These are phyloP conservation scores for Salix exigua DNA, from an alignment of 345 rosid genomes.

Conservation along the genomic window DNA sequence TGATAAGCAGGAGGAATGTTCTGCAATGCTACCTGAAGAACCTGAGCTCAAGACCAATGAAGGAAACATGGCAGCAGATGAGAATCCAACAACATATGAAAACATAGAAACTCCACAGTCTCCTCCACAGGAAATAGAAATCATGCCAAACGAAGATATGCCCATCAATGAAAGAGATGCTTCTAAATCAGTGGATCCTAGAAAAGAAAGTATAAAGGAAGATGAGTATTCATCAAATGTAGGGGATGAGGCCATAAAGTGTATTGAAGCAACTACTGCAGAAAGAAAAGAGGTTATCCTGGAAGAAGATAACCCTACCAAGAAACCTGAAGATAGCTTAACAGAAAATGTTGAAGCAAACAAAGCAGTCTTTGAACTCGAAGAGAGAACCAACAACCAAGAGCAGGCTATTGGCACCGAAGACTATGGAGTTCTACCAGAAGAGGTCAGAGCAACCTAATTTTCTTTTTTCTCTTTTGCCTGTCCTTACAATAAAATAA, in stretches of 20 bases:
- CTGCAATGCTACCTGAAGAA: constrained; percentile 16
- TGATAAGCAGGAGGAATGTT: constrained; percentile 13
- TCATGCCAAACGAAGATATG: constrained; percentile 1
- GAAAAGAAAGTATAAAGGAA: constrained; percentile 12
- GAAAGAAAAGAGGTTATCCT: constrained; percentile 9
- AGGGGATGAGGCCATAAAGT: constrained; percentile 12
- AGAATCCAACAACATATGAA: constrained; percentile 11
- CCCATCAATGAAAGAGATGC: constrained; percentile 6
- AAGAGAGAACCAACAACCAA: constrained; percentile 13
- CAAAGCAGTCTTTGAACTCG: constrained; percentile 12
- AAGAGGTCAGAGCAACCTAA: constrained; percentile 19
- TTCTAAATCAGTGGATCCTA: constrained; percentile 13
- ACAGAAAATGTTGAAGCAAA: constrained; percentile 16
- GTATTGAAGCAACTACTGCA: not conserved
- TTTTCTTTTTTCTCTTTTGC: not conserved
- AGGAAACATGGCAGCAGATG: constrained; percentile 17
- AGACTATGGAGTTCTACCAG: not conserved
- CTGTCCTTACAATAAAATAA: not conserved
- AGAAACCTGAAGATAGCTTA: constrained; percentile 15
- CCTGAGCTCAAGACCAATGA: constrained; percentile 1
- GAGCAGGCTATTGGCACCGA: constrained; percentile 1
- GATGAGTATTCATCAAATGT: constrained; percentile 8
- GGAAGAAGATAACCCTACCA: constrained; percentile 14
- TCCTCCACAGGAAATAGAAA: constrained; percentile 2
- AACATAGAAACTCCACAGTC: constrained; percentile 10